Base-by-base conservation (phyloP, 1,139 yeast species). In the Yamadazyma siamensis region DNA sequence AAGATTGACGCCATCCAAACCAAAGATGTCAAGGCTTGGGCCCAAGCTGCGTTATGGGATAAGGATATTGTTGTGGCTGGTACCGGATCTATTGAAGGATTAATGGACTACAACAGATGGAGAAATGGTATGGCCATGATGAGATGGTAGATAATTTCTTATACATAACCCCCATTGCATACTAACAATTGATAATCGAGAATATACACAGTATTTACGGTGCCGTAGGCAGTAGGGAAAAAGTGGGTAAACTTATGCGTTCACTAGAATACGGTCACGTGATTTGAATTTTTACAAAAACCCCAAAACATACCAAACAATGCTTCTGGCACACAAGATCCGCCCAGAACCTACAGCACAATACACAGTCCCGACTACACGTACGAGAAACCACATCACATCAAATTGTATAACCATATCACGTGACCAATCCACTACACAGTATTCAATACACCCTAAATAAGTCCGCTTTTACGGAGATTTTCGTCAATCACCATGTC, bases 101-200 rank as follows among this genome's bases (percentile, higher is more conserved):
- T 83, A 62, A 67, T 83, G 56, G 94, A 83, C 61, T 83, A 83
- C 77, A 71, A 71, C 75, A 80, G 91, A 78, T 66, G 78, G 62
- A 81, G 94, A 79, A 80, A 80, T 64, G 88, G 80, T 55, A 83
- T 84, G 88, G 75, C 91, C 54, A 76, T 80, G 85, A 70, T 82
- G 80, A 82, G 94, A 81, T 68, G 73, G 72, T 68, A 64, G 53
- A 34, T 13, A 11, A 21, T 6, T 11, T 9, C n/a, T n/a, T n/a
- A n/a, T n/a, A n/a, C n/a, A 8, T 18, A 18, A 18, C 10, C 20
- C 20, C 20, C 9, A 18, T 8, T 20, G 13, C 20, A 12, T 27
- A 15, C 4, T 17, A 8, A 13, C n/a, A 19, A 12, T 18, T 20
- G 20, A 19, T 26, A 19, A 26, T 19, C 19, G 12, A 11, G 20